phyloP scores from a whole-genome alignment of 352 stramenopile species.

The Phytophthora crassamura region DNA sequence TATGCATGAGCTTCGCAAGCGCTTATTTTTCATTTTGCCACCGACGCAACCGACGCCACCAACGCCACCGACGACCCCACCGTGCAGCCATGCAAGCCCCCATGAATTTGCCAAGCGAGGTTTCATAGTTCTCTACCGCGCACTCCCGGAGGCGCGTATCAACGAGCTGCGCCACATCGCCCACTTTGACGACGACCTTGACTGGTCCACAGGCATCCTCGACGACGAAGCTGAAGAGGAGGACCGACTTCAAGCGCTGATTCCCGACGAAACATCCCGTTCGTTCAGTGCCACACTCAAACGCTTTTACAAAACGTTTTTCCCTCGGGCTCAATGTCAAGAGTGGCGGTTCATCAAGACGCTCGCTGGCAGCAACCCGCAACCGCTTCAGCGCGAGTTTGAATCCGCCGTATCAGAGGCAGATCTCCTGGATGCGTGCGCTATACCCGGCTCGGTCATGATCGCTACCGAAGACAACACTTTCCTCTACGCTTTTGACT shows the following conservation, averaged over 20 bases:
- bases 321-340: neutral
- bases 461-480: constrained; percentile 6
- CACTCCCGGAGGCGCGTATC: neutral
- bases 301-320: constrained; percentile 11
- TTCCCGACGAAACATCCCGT: neutral
- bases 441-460: neutral
- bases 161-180: neutral
- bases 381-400: neutral
- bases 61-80: neutral
- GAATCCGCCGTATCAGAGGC: neutral
- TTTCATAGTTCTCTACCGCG: neutral
- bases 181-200: neutral
- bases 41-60: neutral
- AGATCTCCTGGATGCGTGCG: neutral
- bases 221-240: neutral
- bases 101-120: neutral
- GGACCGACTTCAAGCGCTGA: neutral
- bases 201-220: neutral
- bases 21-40: constrained; percentile 4
- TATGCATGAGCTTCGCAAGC: neutral
- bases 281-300: neutral
- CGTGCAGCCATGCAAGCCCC: neutral
- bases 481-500: constrained; percentile 2
- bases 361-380: neutral
- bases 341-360: constrained; percentile 3